Conservation (phyloP, 2,329 filamentous ascomycete species). For the Capronia epimyces region DNA sequence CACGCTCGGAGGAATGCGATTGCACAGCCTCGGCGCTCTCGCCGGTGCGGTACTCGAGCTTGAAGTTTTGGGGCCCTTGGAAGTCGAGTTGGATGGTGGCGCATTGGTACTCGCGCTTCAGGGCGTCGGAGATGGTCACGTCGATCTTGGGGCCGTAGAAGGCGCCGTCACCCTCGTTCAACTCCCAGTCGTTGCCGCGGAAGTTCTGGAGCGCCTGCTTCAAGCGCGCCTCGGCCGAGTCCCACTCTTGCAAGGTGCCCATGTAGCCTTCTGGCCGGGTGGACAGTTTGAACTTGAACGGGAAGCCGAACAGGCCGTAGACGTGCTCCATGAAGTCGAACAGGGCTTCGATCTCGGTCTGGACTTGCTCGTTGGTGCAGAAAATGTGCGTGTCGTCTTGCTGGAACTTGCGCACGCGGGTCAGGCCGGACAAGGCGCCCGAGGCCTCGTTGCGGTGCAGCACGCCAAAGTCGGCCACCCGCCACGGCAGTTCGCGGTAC, state of each 20-base stretch:
- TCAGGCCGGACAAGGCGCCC: conserved; percentile 82
- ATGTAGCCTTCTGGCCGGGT: conserved; percentile 86
- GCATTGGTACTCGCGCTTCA: conserved; percentile 79
- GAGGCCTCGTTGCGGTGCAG: conserved; percentile 94
- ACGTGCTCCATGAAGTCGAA: conserved; percentile 83
- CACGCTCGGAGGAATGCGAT: conserved; percentile 27
- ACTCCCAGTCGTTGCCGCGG: conserved; percentile 69
- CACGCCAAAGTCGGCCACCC: conserved; percentile 93
- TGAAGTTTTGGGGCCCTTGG: conserved; percentile 78
- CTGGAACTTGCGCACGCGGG: conserved; percentile 86
- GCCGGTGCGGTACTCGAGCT: conserved; percentile 76
- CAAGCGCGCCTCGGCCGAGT: conserved; percentile 77
- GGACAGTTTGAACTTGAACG: conserved; percentile 90
- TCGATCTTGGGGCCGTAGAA: conserved; percentile 99
- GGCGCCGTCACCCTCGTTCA: conserved; percentile 91
- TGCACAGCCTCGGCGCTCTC: conserved; percentile 51
- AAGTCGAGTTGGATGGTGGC: conserved; percentile 94
- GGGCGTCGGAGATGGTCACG: conserved; percentile 83
- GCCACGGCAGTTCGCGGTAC: conserved; percentile 83
- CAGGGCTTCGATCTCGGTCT: conserved; percentile 68
- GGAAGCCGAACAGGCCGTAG: conserved; percentile 77
- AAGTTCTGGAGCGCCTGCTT: conserved; percentile 76
- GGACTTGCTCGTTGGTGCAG: conserved; percentile 74
- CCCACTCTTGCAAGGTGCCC: conserved; percentile 80
- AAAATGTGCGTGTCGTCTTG: conserved; percentile 98